Conservation (phyloP, 441 rosid species). For the Flueggea neowawraea region DNA sequence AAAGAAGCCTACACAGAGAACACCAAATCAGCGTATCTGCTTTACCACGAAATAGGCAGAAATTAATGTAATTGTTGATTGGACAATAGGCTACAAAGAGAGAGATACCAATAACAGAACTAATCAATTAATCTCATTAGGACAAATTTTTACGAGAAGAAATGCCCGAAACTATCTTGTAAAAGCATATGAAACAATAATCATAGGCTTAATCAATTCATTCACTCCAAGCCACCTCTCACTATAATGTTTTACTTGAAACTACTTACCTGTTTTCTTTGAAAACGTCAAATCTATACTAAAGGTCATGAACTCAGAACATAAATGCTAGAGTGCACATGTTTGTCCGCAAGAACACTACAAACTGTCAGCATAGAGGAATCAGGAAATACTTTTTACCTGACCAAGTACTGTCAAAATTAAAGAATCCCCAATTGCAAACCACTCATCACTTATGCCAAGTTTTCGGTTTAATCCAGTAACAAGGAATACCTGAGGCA, state of each 20-base stretch:
- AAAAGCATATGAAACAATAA: too few relatives aligned
- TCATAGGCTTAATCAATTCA: too few relatives aligned
- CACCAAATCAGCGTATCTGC: background rate
- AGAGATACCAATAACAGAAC: too few relatives aligned
- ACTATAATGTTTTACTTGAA: too few relatives aligned
- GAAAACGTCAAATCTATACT: too few relatives aligned
- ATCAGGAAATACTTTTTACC: conserved; percentile 34
- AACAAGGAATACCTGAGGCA: conserved; percentile 74
- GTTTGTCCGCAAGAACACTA: background rate
- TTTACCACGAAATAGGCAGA: background rate
- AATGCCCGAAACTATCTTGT: too few relatives aligned
- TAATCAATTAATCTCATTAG: too few relatives aligned
- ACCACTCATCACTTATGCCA: conserved; percentile 97
- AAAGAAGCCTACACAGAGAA: conserved; percentile 67
- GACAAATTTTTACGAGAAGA: too few relatives aligned
- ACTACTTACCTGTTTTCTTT: too few relatives aligned
- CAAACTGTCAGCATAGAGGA: background rate
- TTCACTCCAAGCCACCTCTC: too few relatives aligned
- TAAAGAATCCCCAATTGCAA: conserved; percentile 94
- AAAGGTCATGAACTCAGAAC: too few relatives aligned
- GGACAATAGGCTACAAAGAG: too few relatives aligned
- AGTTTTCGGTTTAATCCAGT: conserved; percentile 78
- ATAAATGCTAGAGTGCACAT: background rate
- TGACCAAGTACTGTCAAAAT: conserved; percentile 90
- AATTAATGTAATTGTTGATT: background rate